These are phyloP conservation scores for Solanum virginianum DNA, from an alignment of 257 asterid species.

Conservation along the genomic window DNA sequence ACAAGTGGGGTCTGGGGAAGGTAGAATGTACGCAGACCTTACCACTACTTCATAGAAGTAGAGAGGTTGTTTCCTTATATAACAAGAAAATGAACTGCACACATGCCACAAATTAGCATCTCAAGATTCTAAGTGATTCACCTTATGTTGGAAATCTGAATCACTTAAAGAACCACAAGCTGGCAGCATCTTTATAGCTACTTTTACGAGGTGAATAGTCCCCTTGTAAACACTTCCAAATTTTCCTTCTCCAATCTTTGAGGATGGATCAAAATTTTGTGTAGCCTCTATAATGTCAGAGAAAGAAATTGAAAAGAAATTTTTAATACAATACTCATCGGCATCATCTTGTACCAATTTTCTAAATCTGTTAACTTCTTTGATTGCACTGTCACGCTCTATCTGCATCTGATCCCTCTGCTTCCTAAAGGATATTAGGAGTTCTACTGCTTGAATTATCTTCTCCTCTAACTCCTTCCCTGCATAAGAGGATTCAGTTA, in stretches of 20 bases:
- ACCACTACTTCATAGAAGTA: no score
- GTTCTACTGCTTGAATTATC: conserved; percentile 80
- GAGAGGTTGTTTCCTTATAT: no score
- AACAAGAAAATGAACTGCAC: background rate
- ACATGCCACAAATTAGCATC: background rate
- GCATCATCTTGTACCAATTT: conserved; percentile 29
- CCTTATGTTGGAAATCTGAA: conserved; percentile 66
- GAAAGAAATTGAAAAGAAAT: conserved; percentile 53
- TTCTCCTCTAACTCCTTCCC: conserved; percentile 86
- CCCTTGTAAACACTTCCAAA: conserved; percentile 74
- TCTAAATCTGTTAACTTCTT: conserved; percentile 33
- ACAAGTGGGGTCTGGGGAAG: no score
- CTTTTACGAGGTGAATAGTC: conserved; percentile 40
- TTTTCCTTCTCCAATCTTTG: conserved; percentile 76
- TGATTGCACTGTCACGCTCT: conserved; percentile 48
- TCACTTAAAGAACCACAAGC: conserved; percentile 66
- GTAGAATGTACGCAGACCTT: no score
- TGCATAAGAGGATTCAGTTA: conserved; percentile 29
- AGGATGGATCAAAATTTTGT: conserved; percentile 54
- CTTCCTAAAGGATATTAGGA: conserved; percentile 56
- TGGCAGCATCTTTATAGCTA: conserved; percentile 82
- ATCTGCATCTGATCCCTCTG: conserved; percentile 58
- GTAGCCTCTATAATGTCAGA: conserved; percentile 70
- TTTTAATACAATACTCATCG: conserved; percentile 15
- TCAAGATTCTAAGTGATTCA: conserved; percentile 9